A percentile compares a stretch with the other conserved stretches of the same genome.
Evolutionary conservation across 116 monocot species (phyloP).

Genomic region (Cymodocea nodosa): DNA sequence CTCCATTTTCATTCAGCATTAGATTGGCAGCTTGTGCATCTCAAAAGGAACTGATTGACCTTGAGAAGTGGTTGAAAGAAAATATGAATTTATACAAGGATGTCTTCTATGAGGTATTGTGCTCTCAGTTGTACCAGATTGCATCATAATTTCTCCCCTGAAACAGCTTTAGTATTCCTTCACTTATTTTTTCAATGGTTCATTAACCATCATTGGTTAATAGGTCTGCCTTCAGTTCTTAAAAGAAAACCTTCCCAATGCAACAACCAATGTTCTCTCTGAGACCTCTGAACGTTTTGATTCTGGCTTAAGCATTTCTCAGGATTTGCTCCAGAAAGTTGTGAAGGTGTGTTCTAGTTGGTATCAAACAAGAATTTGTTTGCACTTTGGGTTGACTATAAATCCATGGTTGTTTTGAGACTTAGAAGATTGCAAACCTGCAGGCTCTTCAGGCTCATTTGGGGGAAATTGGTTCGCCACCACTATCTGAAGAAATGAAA

Average conservation of each 20-base stretch:
- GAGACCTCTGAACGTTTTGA: slow-evolving; percentile 20
- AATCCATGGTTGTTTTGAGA: too few species aligned
- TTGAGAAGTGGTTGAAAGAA: slow-evolving; percentile 82
- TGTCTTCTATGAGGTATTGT: slow-evolving; percentile 68
- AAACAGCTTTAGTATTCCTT: too few species aligned
- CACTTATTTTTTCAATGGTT: too few species aligned
- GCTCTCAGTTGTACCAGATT: background rate
- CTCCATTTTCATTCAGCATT: slow-evolving; percentile 57
- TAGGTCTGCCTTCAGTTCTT: slow-evolving; percentile 69
- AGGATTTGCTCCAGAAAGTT: slow-evolving; percentile 32
- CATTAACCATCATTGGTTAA: background rate
- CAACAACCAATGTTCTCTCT: slow-evolving; percentile 17
- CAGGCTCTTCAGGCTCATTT: slow-evolving; percentile 71
- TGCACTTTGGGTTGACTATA: background rate
- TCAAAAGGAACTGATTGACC: slow-evolving; percentile 42
- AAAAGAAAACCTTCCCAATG: slow-evolving; percentile 26
- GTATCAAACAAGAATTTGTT: background rate
- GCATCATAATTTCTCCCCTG: background rate
- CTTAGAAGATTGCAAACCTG: background rate
- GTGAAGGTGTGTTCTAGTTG: slow-evolving; percentile 36
- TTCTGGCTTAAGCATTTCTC: slow-evolving; percentile 24
- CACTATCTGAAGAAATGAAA: slow-evolving; percentile 58
- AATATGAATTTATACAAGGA: slow-evolving; percentile 52
- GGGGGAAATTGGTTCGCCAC: slow-evolving; percentile 28
- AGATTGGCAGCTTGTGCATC: slow-evolving; percentile 65